A percentile compares a stretch with the other conserved stretches of the same genome.
These are phyloP conservation scores for Penicillium coffeae DNA, from an alignment of 495 filamentous ascomycete species.

Conservation along the genomic window DNA sequence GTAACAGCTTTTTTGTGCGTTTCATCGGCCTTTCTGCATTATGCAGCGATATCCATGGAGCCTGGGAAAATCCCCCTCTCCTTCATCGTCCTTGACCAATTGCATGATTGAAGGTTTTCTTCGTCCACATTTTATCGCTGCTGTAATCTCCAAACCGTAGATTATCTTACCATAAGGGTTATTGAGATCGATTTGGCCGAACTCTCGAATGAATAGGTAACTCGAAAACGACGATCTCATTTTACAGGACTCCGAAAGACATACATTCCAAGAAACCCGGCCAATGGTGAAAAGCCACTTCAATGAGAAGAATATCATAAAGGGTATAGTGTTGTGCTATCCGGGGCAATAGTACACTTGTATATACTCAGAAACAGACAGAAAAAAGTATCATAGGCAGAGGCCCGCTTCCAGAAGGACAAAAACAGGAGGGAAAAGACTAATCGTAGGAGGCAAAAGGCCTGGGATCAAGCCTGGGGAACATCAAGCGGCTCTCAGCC, in stretches of 20 bases:
- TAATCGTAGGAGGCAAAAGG: background rate
- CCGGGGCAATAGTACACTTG: slow-evolving; percentile 31
- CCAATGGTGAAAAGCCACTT: background rate
- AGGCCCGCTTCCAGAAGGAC: slow-evolving; percentile 20
- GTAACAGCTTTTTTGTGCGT: slow-evolving; percentile 19
- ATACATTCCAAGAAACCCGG: background rate
- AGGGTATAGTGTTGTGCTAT: slow-evolving; percentile 25
- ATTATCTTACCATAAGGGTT: too few species aligned
- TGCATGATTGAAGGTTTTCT: slow-evolving; percentile 35
- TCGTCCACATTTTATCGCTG: slow-evolving; percentile 9
- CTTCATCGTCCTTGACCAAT: slow-evolving; percentile 31
- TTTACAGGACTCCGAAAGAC: background rate
- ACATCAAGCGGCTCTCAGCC: background rate
- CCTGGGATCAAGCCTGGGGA: background rate
- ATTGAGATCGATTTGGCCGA: too few species aligned
- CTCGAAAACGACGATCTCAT: too few species aligned
- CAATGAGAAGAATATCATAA: slow-evolving; percentile 10
- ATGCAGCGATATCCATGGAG: slow-evolving; percentile 40
- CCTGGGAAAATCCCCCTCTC: slow-evolving; percentile 26
- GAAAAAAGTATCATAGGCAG: slow-evolving; percentile 9
- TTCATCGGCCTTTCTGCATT: slow-evolving; percentile 26
- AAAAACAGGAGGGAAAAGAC: slow-evolving; percentile 1
- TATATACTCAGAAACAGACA: slow-evolving; percentile 28
- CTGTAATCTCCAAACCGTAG: slow-evolving; percentile 1
- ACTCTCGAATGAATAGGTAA: too few species aligned